A percentile compares a stretch with the other conserved stretches of the same genome.
Evolutionary conservation across 192 early-diverging fungal species (phyloP).

Genomic region (Entomortierella beljakovae): DNA sequence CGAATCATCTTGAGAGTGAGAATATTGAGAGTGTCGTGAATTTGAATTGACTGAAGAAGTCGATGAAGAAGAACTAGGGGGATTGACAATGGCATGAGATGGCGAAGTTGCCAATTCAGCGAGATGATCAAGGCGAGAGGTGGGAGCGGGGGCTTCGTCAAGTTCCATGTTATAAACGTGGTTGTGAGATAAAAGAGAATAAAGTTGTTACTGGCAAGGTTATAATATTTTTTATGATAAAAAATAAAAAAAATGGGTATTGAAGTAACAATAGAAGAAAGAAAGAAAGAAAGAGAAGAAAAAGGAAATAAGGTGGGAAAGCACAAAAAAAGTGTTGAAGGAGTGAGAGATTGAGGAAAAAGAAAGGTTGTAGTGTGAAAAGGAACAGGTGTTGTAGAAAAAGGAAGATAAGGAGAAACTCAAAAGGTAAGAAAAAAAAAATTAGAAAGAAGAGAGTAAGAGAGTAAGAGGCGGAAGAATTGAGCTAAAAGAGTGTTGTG

Average conservation of each 20-base stretch:
- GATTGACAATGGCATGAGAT: slow-evolving; percentile 27
- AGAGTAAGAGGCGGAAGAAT: too few relatives aligned
- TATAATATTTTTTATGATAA: too few relatives aligned
- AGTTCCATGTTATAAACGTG: slow-evolving; percentile 28
- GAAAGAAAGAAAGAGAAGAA: background rate
- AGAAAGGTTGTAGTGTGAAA: too few relatives aligned
- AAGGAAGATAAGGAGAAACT: background rate
- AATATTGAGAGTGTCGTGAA: slow-evolving; percentile 7
- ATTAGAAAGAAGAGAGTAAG: too few relatives aligned
- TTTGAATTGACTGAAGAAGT: slow-evolving; percentile 8
- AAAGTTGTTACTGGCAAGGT: too few relatives aligned
- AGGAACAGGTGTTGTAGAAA: background rate
- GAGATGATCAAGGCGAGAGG: slow-evolving; percentile 51
- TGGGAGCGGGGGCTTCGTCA: slow-evolving; percentile 43
- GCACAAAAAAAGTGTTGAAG: background rate
- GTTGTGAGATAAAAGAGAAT: background rate
- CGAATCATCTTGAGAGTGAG: slow-evolving; percentile 19
- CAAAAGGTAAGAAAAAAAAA: too few relatives aligned
- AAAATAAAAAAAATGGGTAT: background rate
- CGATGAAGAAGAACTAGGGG: slow-evolving; percentile 17
- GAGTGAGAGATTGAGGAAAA: background rate
- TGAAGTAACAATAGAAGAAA: background rate
- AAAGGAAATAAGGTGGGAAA: background rate
- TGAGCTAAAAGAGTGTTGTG: too few relatives aligned
- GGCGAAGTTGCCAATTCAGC: slow-evolving; percentile 49